A percentile compares a stretch with the other conserved stretches of the same genome.
phyloP scores from a whole-genome alignment of 257 asterid species.

The Haberlea rhodopensis region DNA sequence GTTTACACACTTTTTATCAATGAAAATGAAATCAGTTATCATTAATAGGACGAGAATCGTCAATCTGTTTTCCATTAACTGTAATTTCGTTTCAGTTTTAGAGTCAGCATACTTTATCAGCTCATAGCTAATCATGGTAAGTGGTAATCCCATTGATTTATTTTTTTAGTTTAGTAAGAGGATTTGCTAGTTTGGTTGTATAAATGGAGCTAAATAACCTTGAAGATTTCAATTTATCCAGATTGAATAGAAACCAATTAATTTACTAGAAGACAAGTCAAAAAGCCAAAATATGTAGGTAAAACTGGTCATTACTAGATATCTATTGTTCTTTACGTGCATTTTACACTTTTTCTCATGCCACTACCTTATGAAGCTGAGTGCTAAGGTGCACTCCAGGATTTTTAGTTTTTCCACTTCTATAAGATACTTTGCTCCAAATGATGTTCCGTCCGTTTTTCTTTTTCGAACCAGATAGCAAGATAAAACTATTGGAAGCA shows the following conservation, averaged over 20 bases:
- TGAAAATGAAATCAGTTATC: not conserved
- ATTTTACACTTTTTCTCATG: constrained; percentile 18
- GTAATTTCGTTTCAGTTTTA: constrained; percentile 16
- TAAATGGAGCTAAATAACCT: constrained; percentile 16
- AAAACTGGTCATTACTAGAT: constrained; percentile 7
- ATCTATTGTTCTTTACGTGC: constrained; percentile 17
- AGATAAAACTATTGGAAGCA: constrained; percentile 57
- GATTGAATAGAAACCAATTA: constrained; percentile 4
- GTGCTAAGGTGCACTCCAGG: constrained; percentile 12
- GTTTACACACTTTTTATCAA: constrained; percentile 1
- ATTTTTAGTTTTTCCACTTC: not conserved
- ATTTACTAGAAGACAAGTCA: constrained; percentile 3
- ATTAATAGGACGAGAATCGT: constrained; percentile 4
- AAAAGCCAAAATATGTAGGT: not conserved
- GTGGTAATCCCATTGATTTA: too few species aligned
- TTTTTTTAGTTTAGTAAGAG: too few species aligned
- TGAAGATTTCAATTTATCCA: constrained; percentile 5
- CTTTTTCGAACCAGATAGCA: constrained; percentile 46
- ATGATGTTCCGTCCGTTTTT: constrained; percentile 14
- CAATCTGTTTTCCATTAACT: constrained; percentile 11
- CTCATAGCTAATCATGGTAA: too few species aligned
- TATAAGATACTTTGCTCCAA: constrained; percentile 21
- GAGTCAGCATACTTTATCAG: too few species aligned
- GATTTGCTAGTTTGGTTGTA: too few species aligned
- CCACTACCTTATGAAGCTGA: constrained; percentile 12